phyloP scores from a whole-genome alignment of 2,329 filamentous ascomycete genomes.

The Chaetothyriales sp. region DNA sequence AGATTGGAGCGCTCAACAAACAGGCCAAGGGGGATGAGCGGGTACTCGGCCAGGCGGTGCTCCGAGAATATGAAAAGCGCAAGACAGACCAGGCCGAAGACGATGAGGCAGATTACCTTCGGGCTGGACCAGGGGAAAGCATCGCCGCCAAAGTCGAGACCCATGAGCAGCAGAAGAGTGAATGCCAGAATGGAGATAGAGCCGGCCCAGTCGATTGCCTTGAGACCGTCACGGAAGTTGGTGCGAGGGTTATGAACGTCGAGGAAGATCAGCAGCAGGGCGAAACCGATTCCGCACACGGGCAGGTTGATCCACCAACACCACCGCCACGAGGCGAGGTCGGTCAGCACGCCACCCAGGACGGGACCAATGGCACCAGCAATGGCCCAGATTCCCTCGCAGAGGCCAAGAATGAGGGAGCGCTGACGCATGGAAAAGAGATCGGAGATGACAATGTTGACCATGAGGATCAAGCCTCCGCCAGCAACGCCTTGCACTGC shows the following conservation, averaged over 20 bases:
- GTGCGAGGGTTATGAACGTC: constrained; percentile 42
- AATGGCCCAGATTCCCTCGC: constrained; percentile 40
- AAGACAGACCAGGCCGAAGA: constrained; percentile 53
- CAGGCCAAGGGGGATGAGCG: constrained; percentile 59
- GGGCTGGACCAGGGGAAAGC: constrained; percentile 59
- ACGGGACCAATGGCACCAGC: constrained; percentile 39
- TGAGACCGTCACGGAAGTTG: constrained; percentile 24
- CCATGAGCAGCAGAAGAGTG: constrained; percentile 73
- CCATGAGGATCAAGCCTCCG: constrained; percentile 36
- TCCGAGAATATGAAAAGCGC: constrained; percentile 58
- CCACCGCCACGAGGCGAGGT: constrained; percentile 35
- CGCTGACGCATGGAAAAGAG: constrained; percentile 37
- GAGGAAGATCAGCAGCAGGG: constrained; percentile 37
- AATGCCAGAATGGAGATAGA: constrained; percentile 53
- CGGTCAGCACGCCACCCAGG: constrained; percentile 36
- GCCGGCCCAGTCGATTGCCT: constrained; percentile 42
- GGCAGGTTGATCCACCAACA: constrained; percentile 43
- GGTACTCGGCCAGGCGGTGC: constrained; percentile 56
- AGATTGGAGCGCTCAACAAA: constrained; percentile 51
- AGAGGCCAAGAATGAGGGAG: constrained; percentile 36
- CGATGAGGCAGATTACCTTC: constrained; percentile 59
- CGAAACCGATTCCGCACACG: constrained; percentile 33
- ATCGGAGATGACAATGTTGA: constrained; percentile 40
- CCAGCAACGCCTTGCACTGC: constrained; percentile 39
- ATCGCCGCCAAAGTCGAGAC: constrained; percentile 70